phyloP scores from a whole-genome alignment of 2,329 filamentous ascomycete genomes.

The Colletotrichum aenigma region DNA sequence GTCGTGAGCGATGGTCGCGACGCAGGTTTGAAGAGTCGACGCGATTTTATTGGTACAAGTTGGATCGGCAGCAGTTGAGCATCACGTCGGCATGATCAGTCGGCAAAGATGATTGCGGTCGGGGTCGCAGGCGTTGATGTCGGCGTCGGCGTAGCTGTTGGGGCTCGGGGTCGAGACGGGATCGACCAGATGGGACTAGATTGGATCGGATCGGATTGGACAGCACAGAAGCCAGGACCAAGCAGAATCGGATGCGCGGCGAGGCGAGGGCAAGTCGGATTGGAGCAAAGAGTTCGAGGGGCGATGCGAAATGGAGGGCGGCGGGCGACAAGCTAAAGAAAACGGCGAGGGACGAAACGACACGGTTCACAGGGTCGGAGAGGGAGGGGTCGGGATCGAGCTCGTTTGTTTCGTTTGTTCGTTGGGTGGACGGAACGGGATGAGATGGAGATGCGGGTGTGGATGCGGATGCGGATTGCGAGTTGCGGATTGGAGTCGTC shows the following conservation, averaged over 20 bases:
- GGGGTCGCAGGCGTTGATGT: not conserved
- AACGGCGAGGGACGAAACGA: not conserved
- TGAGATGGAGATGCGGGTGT: not conserved
- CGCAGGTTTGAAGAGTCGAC: not conserved
- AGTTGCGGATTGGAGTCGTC: not conserved
- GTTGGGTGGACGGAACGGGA: not conserved
- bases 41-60: not conserved
- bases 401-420: not conserved
- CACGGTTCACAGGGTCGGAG: not conserved
- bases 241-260: not conserved
- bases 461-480: not conserved
- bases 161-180: not conserved
- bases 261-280: not conserved
- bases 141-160: not conserved
- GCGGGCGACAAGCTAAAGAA: not conserved
- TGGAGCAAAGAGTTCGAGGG: not conserved
- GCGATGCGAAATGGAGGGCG: not conserved
- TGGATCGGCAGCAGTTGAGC: not conserved
- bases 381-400: not conserved
- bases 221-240: not conserved
- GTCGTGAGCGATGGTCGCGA: not conserved
- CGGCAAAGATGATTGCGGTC: not conserved
- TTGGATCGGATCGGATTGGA: not conserved
- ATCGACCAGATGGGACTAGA: not conserved
- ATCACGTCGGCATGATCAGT: constrained; percentile 13